Percentiles rank a stretch among this genome's conserved stretches.
phyloP scores from a whole-genome alignment of 1,139 yeast species.

The Kluyveromyces sp. region DNA sequence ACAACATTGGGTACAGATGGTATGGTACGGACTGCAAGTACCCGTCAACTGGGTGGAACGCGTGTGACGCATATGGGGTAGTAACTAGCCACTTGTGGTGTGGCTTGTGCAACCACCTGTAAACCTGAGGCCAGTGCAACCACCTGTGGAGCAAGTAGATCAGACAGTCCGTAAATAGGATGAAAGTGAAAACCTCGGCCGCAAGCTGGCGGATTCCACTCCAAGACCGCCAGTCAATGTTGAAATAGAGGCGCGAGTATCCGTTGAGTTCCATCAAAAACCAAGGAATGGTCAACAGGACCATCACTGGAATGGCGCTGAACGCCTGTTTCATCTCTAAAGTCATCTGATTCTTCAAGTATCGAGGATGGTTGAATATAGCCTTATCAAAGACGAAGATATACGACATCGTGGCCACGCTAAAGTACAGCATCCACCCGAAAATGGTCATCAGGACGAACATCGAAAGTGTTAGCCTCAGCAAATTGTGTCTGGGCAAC shows the following conservation, averaged over 20 bases:
- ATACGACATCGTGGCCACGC: conserved; percentile 72
- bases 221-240: conserved; percentile 46
- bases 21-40: conserved; percentile 88
- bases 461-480: conserved; percentile 66
- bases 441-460: conserved; percentile 69
- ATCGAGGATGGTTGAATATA: conserved; percentile 92
- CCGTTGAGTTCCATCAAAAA: conserved; percentile 80
- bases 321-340: conserved; percentile 75
- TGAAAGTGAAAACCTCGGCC: conserved; percentile 66
- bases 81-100: conserved; percentile 99
- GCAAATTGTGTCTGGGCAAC: conserved; percentile 60
- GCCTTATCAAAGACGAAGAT: conserved; percentile 73
- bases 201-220: conserved; percentile 64
- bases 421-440: conserved; percentile 74
- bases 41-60: conserved; percentile 98
- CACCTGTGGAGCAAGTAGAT: conserved; percentile 87
- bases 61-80: conserved; percentile 97
- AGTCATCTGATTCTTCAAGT: conserved; percentile 83
- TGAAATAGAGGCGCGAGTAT: conserved; percentile 67
- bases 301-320: conserved; percentile 84
- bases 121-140: conserved; percentile 85
- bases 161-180: conserved; percentile 88
- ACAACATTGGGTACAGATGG: conserved; percentile 80
- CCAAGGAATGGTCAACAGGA: conserved; percentile 80
- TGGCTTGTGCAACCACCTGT: conserved; percentile 88